phyloP scores from a whole-genome alignment of 768 basidiomycete genomes.

The Obba rivulosa region DNA sequence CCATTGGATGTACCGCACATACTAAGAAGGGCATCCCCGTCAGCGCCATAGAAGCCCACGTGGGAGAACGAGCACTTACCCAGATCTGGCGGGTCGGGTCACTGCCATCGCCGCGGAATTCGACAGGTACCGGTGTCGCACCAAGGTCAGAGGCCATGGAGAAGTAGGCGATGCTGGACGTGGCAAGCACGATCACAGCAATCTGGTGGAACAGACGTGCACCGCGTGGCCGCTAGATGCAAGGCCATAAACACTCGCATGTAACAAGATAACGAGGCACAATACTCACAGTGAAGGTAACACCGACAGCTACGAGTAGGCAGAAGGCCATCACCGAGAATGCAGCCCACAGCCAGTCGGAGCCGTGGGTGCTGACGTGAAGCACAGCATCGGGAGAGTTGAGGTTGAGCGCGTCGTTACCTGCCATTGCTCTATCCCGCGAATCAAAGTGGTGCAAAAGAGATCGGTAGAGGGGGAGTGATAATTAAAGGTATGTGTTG shows the following conservation, averaged over 20 bases:
- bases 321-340: conserved; percentile 42
- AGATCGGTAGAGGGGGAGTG: background rate
- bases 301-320: conserved; percentile 30
- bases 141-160: conserved; percentile 49
- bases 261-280: background rate
- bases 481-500: background rate
- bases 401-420: conserved; percentile 21
- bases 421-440: conserved; percentile 7
- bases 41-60: background rate
- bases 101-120: conserved; percentile 29
- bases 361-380: conserved; percentile 37
- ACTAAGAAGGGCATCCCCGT: conserved; percentile 20
- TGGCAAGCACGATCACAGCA: conserved; percentile 36
- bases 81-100: conserved; percentile 29
- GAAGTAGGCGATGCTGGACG: conserved; percentile 40
- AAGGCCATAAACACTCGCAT: background rate
- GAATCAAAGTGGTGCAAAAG: background rate
- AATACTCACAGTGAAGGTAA: conserved; percentile 26
- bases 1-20: conserved; percentile 44
- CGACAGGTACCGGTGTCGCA: conserved; percentile 32
- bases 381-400: conserved; percentile 26
- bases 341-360: conserved; percentile 49
- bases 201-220: conserved; percentile 42
- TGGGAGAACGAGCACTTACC: conserved; percentile 24
- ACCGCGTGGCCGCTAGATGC: conserved; percentile 27